Evolutionary conservation across 1,139 yeast species (phyloP), one percentile per base, ranked within the genome.

Genomic region (Suhomyces yuchorum): DNA sequence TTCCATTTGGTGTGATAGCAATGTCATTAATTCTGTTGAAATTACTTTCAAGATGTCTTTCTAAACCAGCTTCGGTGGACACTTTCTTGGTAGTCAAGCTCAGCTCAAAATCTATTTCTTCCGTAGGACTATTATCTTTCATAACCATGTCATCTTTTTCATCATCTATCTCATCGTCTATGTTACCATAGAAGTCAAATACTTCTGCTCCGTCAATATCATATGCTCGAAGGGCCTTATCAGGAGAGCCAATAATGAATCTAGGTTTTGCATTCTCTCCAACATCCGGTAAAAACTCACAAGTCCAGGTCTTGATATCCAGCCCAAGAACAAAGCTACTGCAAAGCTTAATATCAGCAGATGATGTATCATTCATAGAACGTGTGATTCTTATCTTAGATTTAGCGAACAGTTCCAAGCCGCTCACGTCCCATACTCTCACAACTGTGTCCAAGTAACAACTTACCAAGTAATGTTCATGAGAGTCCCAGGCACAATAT

Each of bases 221-320:
- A 70, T 80, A 87, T 12, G 87, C 77, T 30, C 81, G 78, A 49
- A 90, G 77, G 42, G 81, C 84, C 54, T 84, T 83, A 62, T 89
- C 97, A 0, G 92, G 90, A 1, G 93, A 83, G 0, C 96, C 95
- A 18, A 87, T 73, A 9, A 89, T 74, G 52, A 88, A 85, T 49
- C 77, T 78, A 19, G 83, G 80, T 2, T 55, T 49, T 9, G 51
- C 8, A 35, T 46, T 70, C 65, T 18, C 42, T 12, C 37, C 47
- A 11, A 42, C 47, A 22, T 47, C 46, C 1, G 89, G 90, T 37
- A 86, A 67, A 82, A 95, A 91, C 51, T 84, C 91, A 56, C 91
- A 83, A 15, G 93, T 77, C 79, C 91, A 82, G 2, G 77, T 68
- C 51, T 75, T 65, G 41, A 75, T 66, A 45, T 68, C 69, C 44